phyloP scores from a whole-genome alignment of 805 yeast genomes.

The Candida germanica region DNA sequence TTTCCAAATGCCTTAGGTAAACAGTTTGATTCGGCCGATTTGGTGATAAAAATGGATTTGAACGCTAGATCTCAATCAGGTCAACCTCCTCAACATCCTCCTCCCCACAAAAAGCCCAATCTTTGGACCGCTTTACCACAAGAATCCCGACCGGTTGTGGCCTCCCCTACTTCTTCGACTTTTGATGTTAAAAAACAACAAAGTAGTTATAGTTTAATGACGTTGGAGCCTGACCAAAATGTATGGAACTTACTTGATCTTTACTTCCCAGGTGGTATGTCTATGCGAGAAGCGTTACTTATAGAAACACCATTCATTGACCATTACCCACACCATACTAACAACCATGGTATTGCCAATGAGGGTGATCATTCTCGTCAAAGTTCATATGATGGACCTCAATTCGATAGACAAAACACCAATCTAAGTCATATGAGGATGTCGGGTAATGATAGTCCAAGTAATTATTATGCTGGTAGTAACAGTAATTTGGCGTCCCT shows the following conservation, averaged over 20 bases:
- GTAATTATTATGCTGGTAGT: constrained; percentile 6
- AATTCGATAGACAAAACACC: neutral
- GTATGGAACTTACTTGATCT: constrained; percentile 58
- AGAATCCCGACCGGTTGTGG: constrained; percentile 10
- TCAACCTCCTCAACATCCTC: constrained; percentile 7
- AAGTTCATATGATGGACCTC: neutral
- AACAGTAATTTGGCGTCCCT: constrained; percentile 8
- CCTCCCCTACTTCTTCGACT: constrained; percentile 12
- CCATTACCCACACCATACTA: neutral
- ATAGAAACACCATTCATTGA: constrained; percentile 44
- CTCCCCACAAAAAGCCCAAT: constrained; percentile 13
- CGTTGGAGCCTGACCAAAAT: constrained; percentile 57
- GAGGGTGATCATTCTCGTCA: neutral
- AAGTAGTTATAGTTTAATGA: constrained; percentile 9
- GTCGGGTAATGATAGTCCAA: constrained; percentile 1
- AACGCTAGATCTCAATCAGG: constrained; percentile 13
- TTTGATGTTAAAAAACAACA: constrained; percentile 8
- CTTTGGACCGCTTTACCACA: constrained; percentile 15
- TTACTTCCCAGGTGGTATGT: constrained; percentile 67
- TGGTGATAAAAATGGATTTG: constrained; percentile 38
- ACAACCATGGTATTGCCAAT: neutral
- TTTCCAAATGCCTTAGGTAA: constrained; percentile 66
- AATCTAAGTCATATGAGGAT: neutral
- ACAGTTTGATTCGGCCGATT: constrained; percentile 66
- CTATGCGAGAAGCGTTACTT: constrained; percentile 59